Evolutionary conservation across 1,284 basidiomycete species (phyloP).

Genomic region (Agaricales sp.): DNA sequence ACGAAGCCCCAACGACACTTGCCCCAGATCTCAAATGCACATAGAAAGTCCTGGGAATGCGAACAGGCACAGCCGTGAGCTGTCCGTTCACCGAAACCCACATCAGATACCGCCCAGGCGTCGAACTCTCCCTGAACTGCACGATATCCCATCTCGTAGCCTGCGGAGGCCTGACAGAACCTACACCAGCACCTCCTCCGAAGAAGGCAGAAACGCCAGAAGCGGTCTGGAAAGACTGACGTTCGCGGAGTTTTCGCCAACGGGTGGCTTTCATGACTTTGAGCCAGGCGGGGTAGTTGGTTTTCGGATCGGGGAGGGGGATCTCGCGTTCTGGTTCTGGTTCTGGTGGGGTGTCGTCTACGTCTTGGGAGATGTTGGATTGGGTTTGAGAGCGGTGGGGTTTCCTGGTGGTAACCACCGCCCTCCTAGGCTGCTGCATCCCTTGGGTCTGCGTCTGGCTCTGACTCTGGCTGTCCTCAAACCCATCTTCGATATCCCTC

Average conservation of each 20-base stretch:
- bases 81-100: conserved; percentile 86
- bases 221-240: conserved; percentile 27
- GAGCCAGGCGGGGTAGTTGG: conserved; percentile 76
- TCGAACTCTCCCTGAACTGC: conserved; percentile 74
- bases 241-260: conserved; percentile 63
- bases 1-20: not conserved
- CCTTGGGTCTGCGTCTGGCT: not conserved
- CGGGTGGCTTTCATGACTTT: conserved; percentile 60
- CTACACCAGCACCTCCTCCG: conserved; percentile 28
- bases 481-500: conserved; percentile 43
- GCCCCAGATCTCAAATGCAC: conserved; percentile 73
- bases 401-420: conserved; percentile 19
- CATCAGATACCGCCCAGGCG: conserved; percentile 78
- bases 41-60: conserved; percentile 89
- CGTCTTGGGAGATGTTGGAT: not conserved
- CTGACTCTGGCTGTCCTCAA: conserved; percentile 41
- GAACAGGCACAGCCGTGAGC: conserved; percentile 71
- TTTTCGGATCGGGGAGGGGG: conserved; percentile 46
- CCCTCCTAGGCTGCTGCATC: not conserved
- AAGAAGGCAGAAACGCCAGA: conserved; percentile 65
- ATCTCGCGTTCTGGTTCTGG: conserved; percentile 26
- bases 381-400: conserved; percentile 9
- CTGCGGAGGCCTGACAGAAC: conserved; percentile 49
- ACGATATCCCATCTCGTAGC: conserved; percentile 87
- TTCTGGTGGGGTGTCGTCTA: not conserved